A percentile compares a stretch with the other conserved stretches of the same genome.
These are phyloP conservation scores for Biscogniauxia marginata DNA, from an alignment of 2,329 filamentous ascomycete species.

Conservation along the genomic window DNA sequence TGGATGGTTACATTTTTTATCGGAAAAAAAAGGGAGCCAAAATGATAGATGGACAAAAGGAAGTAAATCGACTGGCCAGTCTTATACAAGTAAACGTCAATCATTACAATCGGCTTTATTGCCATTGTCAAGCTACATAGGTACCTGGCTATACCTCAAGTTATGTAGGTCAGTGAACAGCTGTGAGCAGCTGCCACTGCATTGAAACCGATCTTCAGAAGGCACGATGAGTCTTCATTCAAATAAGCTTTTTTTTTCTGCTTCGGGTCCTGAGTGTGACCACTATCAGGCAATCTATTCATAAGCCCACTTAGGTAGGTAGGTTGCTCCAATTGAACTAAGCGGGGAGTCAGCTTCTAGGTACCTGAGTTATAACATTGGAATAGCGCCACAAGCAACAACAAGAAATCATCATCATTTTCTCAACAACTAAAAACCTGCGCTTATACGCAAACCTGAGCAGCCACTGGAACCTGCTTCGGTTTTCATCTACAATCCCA, in stretches of 20 bases:
- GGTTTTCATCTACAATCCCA: no score
- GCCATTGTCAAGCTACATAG: neutral
- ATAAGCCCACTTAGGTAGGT: no score
- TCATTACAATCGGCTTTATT: neutral
- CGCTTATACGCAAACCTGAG: neutral
- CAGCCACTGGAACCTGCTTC: neutral
- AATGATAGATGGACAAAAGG: neutral
- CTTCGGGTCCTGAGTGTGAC: no score
- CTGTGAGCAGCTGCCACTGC: neutral
- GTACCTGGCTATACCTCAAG: neutral
- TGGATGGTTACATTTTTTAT: neutral
- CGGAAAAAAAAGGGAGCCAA: neutral
- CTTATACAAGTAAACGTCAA: no score
- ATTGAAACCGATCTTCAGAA: neutral
- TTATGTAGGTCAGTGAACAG: neutral
- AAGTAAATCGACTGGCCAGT: neutral
- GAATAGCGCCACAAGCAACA: neutral
- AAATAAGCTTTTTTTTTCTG: neutral
- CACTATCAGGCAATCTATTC: neutral
- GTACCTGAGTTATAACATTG: no score
- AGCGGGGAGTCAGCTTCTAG: neutral
- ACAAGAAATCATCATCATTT: neutral
- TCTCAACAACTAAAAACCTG: neutral
- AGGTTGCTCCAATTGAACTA: neutral
- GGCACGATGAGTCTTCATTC: neutral